phyloP scores from a whole-genome alignment of 1,284 basidiomycete species.

The Marasmius sp. region DNA sequence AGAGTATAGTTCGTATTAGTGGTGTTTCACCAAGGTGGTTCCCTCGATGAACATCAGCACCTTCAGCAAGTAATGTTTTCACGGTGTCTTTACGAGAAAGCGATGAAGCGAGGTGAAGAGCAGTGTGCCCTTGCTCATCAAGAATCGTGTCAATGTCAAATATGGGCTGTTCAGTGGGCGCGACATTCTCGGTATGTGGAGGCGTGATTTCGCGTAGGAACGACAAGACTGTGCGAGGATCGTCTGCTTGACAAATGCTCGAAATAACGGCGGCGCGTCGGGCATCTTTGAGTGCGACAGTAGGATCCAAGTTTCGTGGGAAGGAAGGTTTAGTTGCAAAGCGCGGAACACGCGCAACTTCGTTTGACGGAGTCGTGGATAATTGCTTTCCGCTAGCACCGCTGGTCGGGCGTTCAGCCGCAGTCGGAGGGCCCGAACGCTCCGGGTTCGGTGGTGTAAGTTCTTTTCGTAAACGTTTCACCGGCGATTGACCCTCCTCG shows the following conservation, averaged over 20 bases:
- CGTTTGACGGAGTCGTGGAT: slow-evolving; percentile 1
- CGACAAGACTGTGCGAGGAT: slow-evolving; percentile 60
- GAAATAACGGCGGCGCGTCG: slow-evolving; percentile 61
- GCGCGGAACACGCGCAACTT: slow-evolving; percentile 6
- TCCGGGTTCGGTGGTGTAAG: slow-evolving; percentile 28
- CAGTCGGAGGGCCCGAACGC: slow-evolving; percentile 3
- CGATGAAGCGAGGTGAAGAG: slow-evolving; percentile 91
- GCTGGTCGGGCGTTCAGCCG: not conserved
- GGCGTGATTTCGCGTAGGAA: slow-evolving; percentile 62
- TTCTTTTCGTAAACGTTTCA: slow-evolving; percentile 66
- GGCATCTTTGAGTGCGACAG: slow-evolving; percentile 59
- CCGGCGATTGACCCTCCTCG: slow-evolving; percentile 60
- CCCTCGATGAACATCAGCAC: slow-evolving; percentile 86
- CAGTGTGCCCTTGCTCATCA: slow-evolving; percentile 94
- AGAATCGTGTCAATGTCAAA: slow-evolving; percentile 80
- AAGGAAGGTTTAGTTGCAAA: slow-evolving; percentile 69
- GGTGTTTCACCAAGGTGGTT: slow-evolving; percentile 96
- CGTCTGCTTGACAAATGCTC: slow-evolving; percentile 66
- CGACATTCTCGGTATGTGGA: slow-evolving; percentile 35
- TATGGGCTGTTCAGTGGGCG: slow-evolving; percentile 25
- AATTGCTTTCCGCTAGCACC: not conserved
- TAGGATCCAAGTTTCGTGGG: slow-evolving; percentile 55
- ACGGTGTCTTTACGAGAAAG: slow-evolving; percentile 73
- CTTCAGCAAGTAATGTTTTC: slow-evolving; percentile 65
- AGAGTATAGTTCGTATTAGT: slow-evolving; percentile 88